Evolutionary conservation across 2,329 filamentous ascomycete species (phyloP).

Genomic region (Paraconiothyrium brasiliense): DNA sequence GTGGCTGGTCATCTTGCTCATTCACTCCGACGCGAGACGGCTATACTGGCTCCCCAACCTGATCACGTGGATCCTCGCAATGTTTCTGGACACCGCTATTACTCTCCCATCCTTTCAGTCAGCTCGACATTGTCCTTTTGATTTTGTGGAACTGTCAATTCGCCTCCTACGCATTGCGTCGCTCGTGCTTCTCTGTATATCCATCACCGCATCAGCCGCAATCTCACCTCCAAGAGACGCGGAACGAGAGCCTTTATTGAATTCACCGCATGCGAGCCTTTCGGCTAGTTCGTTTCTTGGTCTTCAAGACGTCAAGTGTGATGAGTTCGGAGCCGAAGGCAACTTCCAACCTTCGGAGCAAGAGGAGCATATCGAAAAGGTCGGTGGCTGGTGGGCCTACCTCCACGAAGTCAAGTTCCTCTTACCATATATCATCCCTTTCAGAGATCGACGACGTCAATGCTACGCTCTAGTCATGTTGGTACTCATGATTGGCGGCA

Average conservation of each 20-base stretch:
- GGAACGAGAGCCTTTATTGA: slow-evolving; percentile 1
- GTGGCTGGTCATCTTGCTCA: slow-evolving; percentile 14
- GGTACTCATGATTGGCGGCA: slow-evolving; percentile 70
- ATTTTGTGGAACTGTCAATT: not conserved
- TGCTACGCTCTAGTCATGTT: slow-evolving; percentile 71
- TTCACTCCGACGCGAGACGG: slow-evolving; percentile 13
- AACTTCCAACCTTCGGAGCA: slow-evolving; percentile 24
- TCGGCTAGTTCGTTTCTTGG: not conserved
- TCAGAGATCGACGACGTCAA: slow-evolving; percentile 69
- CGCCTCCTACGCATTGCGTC: not conserved
- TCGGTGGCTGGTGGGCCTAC: slow-evolving; percentile 78
- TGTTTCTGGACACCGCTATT: not conserved
- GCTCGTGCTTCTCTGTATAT: slow-evolving; percentile 3
- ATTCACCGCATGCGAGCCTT: not conserved
- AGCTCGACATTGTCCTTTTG: not conserved
- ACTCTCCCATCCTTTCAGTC: not conserved
- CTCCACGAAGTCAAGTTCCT: slow-evolving; percentile 75
- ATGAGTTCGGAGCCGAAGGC: slow-evolving; percentile 7
- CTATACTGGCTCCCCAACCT: slow-evolving; percentile 11
- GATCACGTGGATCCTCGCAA: not conserved
- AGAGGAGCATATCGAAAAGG: slow-evolving; percentile 69
- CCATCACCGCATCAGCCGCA: not conserved
- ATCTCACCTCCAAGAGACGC: not conserved
- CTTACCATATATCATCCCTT: slow-evolving; percentile 79
- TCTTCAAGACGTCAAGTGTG: not conserved